These are phyloP conservation scores for Camelina sativa DNA, from an alignment of 345 rosid genomes.

Conservation along the genomic window DNA sequence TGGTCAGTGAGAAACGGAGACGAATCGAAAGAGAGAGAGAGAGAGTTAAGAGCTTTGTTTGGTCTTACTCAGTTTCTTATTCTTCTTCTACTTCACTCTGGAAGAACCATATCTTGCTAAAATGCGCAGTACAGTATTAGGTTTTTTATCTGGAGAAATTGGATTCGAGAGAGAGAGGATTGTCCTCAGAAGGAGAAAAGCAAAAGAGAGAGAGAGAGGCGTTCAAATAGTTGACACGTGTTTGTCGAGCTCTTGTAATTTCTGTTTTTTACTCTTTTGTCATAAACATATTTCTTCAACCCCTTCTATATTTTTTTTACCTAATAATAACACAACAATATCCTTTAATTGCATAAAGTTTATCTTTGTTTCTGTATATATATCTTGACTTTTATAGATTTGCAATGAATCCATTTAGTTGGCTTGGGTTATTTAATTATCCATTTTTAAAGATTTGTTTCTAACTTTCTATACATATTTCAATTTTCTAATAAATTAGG, in stretches of 20 bases:
- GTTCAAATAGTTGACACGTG: conserved; percentile 33
- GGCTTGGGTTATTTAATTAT: too few relatives aligned
- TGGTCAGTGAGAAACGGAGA: conserved; percentile 14
- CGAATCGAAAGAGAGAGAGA: not conserved
- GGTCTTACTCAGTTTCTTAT: conserved; percentile 1
- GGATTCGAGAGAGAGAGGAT: conserved; percentile 8
- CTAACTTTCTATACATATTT: too few relatives aligned
- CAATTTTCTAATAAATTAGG: too few relatives aligned
- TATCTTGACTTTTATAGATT: too few relatives aligned
- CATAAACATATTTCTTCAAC: not conserved
- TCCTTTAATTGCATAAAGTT: too few relatives aligned
- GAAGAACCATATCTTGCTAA: conserved; percentile 26
- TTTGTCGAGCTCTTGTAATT: conserved; percentile 9
- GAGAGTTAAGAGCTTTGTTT: not conserved
- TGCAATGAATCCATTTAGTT: too few relatives aligned
- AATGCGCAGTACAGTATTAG: conserved; percentile 29
- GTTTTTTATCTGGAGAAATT: conserved; percentile 34
- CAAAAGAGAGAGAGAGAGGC: not conserved
- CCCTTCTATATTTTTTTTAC: not conserved
- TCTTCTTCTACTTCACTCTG: not conserved
- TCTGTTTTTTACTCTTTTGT: not conserved
- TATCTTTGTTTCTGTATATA: too few relatives aligned
- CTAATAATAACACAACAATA: too few relatives aligned
- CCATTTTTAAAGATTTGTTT: too few relatives aligned
- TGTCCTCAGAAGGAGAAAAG: not conserved